Evolutionary conservation across 2,329 filamentous ascomycete species (phyloP).

Genomic region (Xylaria sp.): DNA sequence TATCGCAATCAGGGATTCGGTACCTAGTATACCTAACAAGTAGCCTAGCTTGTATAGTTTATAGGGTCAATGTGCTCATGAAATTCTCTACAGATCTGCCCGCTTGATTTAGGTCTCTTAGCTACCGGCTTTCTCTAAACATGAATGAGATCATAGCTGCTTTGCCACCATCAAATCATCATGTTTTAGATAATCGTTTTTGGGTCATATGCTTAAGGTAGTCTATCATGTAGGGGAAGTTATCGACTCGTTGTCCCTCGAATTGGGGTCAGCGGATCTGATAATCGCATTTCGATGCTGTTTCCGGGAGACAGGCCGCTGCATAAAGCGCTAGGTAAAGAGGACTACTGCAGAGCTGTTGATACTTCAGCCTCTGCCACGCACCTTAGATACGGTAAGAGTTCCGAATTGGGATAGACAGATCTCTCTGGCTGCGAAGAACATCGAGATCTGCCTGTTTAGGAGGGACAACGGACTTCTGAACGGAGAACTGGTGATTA

Average conservation of each 20-base stretch:
- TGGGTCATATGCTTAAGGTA: not conserved
- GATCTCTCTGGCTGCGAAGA: constrained; percentile 2
- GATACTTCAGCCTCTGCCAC: not conserved
- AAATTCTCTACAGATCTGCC: constrained; percentile 17
- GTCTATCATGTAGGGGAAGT: not conserved
- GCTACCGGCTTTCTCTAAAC: constrained; percentile 15
- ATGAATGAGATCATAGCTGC: constrained; percentile 29
- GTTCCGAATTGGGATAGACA: not conserved
- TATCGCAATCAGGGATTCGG: constrained; percentile 11
- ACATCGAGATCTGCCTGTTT: constrained; percentile 24
- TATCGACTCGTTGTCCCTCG: not conserved
- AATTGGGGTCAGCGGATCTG: constrained; percentile 3
- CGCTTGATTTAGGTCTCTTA: constrained; percentile 6
- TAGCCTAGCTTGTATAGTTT: constrained; percentile 1
- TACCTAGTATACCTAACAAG: not conserved
- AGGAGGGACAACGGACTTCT: not conserved
- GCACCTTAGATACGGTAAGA: not conserved
- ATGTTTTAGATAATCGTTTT: not conserved
- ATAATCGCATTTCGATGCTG: constrained; percentile 9
- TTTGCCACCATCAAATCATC: not conserved
- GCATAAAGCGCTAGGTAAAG: not conserved
- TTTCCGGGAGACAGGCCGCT: constrained; percentile 17
- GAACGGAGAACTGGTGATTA: not conserved
- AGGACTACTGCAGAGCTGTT: not conserved
- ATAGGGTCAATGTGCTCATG: not conserved